Percentiles rank a stretch among this genome's conserved stretches.
Conservation (phyloP, 2,329 filamentous ascomycete genomes). For the Bipolaris bicolor region DNA sequence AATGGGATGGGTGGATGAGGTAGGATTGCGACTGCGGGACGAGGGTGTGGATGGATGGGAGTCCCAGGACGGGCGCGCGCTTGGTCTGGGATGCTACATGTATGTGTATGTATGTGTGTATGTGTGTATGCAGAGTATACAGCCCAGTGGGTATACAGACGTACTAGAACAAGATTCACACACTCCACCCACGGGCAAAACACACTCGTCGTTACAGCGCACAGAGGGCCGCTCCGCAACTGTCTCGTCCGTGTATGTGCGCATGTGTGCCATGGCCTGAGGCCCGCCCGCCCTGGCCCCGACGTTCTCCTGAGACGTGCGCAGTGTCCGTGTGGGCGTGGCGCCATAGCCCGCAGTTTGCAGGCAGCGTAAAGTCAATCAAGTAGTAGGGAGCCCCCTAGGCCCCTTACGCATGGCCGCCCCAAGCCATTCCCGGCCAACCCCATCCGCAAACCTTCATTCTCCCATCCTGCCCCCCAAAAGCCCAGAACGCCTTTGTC, state of each 20-base stretch:
- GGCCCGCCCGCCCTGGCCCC: conserved; percentile 19
- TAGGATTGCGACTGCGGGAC: too few species aligned
- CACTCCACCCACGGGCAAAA: neutral
- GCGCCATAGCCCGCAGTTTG: conserved; percentile 6
- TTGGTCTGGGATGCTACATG: too few species aligned
- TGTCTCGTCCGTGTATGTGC: conserved; percentile 14
- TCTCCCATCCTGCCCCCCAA: neutral
- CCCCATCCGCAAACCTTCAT: conserved; percentile 1
- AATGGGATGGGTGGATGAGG: too few species aligned
- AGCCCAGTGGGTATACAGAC: too few species aligned
- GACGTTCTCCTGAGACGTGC: conserved; percentile 38
- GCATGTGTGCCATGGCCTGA: conserved; percentile 5
- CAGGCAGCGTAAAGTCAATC: too few species aligned
- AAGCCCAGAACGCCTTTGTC: neutral
- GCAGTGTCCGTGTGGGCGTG: conserved; percentile 19
- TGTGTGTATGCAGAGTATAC: too few species aligned
- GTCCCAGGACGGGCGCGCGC: too few species aligned
- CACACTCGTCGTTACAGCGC: conserved; percentile 1
- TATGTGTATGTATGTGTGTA: too few species aligned
- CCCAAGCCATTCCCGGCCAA: conserved; percentile 1
- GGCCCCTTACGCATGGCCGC: conserved; percentile 2
- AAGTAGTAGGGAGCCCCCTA: too few species aligned
- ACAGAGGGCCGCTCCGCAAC: conserved; percentile 10
- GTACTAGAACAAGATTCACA: too few species aligned
- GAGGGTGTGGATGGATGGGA: too few species aligned